phyloP scores from a whole-genome alignment of 2,329 filamentous ascomycete species.

The Venturiaceae sp. region DNA sequence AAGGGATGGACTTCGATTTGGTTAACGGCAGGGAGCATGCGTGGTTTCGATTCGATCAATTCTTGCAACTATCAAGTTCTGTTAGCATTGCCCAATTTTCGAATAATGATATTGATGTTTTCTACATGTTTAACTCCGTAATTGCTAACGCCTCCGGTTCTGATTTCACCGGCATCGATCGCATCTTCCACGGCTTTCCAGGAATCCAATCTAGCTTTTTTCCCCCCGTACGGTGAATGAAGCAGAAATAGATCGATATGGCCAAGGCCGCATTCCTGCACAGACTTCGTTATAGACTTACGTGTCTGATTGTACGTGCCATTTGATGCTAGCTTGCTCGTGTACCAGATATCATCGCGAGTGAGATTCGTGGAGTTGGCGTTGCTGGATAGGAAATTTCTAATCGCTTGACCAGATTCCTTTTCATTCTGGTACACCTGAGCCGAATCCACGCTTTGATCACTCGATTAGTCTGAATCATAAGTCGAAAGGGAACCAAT shows the following conservation, averaged over 20 bases:
- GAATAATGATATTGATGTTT: conserved; percentile 9
- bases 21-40: conserved; percentile 59
- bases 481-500: conserved; percentile 8
- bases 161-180: conserved; percentile 60
- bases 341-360: conserved; percentile 68
- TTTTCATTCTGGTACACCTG: conserved; percentile 64
- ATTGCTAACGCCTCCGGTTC: conserved; percentile 66
- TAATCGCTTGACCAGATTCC: conserved; percentile 58
- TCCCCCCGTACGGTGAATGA: conserved; percentile 70
- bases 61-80: conserved; percentile 53
- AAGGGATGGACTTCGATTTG: conserved; percentile 72
- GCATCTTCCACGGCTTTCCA: conserved; percentile 74
- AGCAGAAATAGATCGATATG: conserved; percentile 75
- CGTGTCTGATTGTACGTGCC: conserved; percentile 58
- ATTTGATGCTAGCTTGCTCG: conserved; percentile 65
- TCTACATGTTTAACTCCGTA: conserved; percentile 64
- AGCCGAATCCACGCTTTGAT: conserved; percentile 43
- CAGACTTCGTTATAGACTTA: conserved; percentile 53
- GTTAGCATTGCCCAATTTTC: background rate
- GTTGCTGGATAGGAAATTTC: conserved; percentile 40
- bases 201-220: conserved; percentile 55
- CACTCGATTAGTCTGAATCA: conserved; percentile 13
- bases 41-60: conserved; percentile 52
- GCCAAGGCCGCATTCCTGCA: conserved; percentile 56
- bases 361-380: conserved; percentile 42